Percentiles rank a stretch among this genome's conserved stretches.
Conservation (phyloP, 495 filamentous ascomycete species). For the Xylaria sp. region DNA sequence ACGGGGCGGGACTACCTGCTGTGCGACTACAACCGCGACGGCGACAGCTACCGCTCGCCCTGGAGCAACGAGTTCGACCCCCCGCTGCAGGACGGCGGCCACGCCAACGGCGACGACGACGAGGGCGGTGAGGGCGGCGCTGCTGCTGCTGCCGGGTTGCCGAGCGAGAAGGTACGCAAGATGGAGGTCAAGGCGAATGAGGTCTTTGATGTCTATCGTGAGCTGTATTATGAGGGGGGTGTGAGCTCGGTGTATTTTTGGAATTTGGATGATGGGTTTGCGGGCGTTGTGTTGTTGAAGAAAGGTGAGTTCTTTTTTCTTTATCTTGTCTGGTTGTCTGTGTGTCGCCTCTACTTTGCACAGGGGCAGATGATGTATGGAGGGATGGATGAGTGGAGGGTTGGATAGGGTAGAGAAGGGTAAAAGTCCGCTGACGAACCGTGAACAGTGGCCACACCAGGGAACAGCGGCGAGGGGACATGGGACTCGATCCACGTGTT, state of each 20-base stretch:
- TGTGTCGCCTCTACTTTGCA: not conserved
- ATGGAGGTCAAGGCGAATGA: slow-evolving; percentile 94
- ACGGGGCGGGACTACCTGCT: slow-evolving; percentile 95
- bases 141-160: slow-evolving; percentile 51
- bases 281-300: slow-evolving; percentile 92
- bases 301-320: slow-evolving; percentile 67
- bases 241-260: slow-evolving; percentile 96
- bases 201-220: slow-evolving; percentile 95
- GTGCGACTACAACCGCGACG: slow-evolving; percentile 99
- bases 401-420: not conserved
- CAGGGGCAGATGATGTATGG: too few species aligned
- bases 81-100: slow-evolving; percentile 61
- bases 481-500: slow-evolving; percentile 99
- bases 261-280: slow-evolving; percentile 98
- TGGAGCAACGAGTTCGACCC: slow-evolving; percentile 99
- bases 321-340: not conserved
- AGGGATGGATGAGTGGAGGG: not conserved
- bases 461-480: slow-evolving; percentile 75
- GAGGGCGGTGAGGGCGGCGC: slow-evolving; percentile 35
- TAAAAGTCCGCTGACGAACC: not conserved
- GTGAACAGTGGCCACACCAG: slow-evolving; percentile 57
- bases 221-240: slow-evolving; percentile 97
- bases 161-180: slow-evolving; percentile 85
- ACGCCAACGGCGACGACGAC: not conserved
- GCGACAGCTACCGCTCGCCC: slow-evolving; percentile 93